These are phyloP conservation scores for Neofusicoccum parvum DNA, from an alignment of 2,329 filamentous ascomycete genomes.

Conservation along the genomic window DNA sequence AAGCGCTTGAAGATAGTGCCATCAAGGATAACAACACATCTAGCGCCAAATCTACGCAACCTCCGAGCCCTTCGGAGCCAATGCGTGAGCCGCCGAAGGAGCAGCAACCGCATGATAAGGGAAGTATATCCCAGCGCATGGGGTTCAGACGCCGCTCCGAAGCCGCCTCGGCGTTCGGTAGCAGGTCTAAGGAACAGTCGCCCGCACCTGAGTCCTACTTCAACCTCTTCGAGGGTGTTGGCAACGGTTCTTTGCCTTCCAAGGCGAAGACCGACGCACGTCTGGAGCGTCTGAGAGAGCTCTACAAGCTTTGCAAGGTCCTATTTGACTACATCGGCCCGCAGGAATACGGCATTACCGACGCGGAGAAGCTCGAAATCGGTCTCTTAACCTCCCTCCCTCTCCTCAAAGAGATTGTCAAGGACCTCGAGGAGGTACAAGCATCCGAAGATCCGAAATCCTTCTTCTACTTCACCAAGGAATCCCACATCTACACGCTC, in stretches of 20 bases:
- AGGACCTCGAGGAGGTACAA: slow-evolving; percentile 95
- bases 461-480: slow-evolving; percentile 99
- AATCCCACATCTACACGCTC: slow-evolving; percentile 97
- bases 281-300: slow-evolving; percentile 84
- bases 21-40: slow-evolving; percentile 37
- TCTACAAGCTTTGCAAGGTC: slow-evolving; percentile 92
- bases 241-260: slow-evolving; percentile 43
- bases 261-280: slow-evolving; percentile 82
- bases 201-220: slow-evolving; percentile 68
- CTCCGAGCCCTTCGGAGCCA: slow-evolving; percentile 35
- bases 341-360: slow-evolving; percentile 95
- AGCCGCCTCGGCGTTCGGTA: slow-evolving; percentile 27
- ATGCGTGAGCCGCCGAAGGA: slow-evolving; percentile 20
- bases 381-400: slow-evolving; percentile 91
- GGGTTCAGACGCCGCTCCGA: slow-evolving; percentile 58
- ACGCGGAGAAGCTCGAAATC: slow-evolving; percentile 97
- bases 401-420: slow-evolving; percentile 92
- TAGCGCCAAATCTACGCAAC: slow-evolving; percentile 29
- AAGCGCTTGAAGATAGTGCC: slow-evolving; percentile 46
- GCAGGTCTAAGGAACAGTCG: slow-evolving; percentile 7
- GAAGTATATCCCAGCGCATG: slow-evolving; percentile 49
- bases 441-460: slow-evolving; percentile 91
- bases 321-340: slow-evolving; percentile 98
- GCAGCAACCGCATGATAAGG: slow-evolving; percentile 34
- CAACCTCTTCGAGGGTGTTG: slow-evolving; percentile 80